Evolutionary conservation across 2,329 filamentous ascomycete species (phyloP).

Genomic region (Beauveria rudraprayagi): DNA sequence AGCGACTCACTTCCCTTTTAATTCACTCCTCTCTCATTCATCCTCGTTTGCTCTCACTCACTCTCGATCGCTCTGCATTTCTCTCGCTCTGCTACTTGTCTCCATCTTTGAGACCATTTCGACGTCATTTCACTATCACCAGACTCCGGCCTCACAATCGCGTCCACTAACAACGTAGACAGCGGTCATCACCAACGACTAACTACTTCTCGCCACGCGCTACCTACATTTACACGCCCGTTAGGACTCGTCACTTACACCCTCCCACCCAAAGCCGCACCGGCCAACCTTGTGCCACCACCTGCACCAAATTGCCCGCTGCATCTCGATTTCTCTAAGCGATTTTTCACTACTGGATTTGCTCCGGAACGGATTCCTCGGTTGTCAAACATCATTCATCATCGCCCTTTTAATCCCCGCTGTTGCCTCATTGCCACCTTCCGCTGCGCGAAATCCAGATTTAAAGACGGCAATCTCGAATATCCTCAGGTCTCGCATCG

Average conservation of each 20-base stretch:
- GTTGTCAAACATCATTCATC: not conserved
- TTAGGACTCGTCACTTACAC: not conserved
- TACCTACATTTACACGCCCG: not conserved
- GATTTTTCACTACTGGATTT: not conserved
- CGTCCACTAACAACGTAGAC: not conserved
- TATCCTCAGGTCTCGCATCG: not conserved
- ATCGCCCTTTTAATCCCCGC: not conserved
- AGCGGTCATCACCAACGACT: not conserved
- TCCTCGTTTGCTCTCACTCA: not conserved
- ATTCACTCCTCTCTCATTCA: conserved; percentile 3
- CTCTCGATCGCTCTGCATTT: not conserved
- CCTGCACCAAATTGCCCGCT: not conserved
- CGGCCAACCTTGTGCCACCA: not conserved
- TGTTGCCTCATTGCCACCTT: not conserved
- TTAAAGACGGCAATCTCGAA: not conserved
- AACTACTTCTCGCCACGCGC: not conserved
- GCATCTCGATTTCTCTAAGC: not conserved
- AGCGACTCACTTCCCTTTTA: not conserved
- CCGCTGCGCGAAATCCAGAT: not conserved
- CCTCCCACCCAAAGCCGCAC: not conserved
- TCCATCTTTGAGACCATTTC: not conserved
- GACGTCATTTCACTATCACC: conserved; percentile 2
- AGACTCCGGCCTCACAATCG: not conserved
- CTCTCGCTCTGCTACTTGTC: not conserved
- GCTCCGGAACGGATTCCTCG: not conserved